These are phyloP conservation scores for Vishniacozyma victoriae DNA, from an alignment of 768 basidiomycete genomes.

Conservation along the genomic window DNA sequence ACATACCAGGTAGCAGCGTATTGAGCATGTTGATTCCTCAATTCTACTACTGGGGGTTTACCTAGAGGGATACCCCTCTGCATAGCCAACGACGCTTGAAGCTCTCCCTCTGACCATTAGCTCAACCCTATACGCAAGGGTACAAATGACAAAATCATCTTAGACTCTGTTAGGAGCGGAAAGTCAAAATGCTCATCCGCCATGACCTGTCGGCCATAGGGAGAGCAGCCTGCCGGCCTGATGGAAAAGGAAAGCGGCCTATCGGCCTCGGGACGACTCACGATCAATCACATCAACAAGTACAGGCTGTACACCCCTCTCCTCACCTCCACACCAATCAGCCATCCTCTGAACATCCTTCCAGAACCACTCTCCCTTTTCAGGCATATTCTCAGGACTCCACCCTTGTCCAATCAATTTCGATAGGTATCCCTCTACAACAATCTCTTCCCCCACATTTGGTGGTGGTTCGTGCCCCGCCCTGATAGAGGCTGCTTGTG, in stretches of 20 bases:
- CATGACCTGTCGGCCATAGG: too few relatives aligned
- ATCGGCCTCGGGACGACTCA: conserved; percentile 47
- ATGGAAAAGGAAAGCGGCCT: too few relatives aligned
- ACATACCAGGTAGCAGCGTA: conserved; percentile 90
- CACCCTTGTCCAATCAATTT: conserved; percentile 62
- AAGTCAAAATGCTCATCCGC: too few relatives aligned
- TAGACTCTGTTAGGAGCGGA: too few relatives aligned
- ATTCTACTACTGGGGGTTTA: conserved; percentile 70
- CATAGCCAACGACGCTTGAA: conserved; percentile 31
- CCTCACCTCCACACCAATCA: conserved; percentile 65
- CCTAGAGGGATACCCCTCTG: conserved; percentile 77
- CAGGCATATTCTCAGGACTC: conserved; percentile 80
- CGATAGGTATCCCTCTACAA: conserved; percentile 80
- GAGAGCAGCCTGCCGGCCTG: conserved; percentile 2
- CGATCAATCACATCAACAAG: conserved; percentile 87
- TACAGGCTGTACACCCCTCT: conserved; percentile 72
- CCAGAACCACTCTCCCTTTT: conserved; percentile 85
- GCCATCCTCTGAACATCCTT: conserved; percentile 76
- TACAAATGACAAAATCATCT: neutral
- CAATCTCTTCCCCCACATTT: conserved; percentile 54
- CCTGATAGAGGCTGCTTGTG: conserved; percentile 40
- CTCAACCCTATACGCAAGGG: neutral
- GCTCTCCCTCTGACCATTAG: conserved; percentile 59
- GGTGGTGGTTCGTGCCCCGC: conserved; percentile 20
- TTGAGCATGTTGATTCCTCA: conserved; percentile 88